These are phyloP conservation scores for Paraphoma chrysanthemicola DNA, from an alignment of 2,329 filamentous ascomycete genomes.

Conservation along the genomic window DNA sequence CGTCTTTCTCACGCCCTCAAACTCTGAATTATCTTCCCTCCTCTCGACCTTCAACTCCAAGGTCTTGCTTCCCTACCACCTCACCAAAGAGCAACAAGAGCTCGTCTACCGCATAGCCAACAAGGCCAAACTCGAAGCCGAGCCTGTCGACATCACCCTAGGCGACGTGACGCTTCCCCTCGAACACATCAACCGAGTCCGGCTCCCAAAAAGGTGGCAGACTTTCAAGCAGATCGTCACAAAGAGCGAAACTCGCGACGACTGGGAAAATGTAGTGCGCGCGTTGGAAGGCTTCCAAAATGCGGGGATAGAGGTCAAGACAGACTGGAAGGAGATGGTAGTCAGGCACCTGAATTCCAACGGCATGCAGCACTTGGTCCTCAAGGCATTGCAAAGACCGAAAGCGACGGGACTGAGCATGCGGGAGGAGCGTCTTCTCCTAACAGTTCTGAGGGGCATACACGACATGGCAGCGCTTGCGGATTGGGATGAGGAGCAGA, in stretches of 20 bases:
- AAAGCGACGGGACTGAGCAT: conserved; percentile 34
- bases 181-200: conserved; percentile 37
- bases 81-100: conserved; percentile 49
- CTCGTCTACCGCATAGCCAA: conserved; percentile 53
- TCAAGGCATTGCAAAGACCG: conserved; percentile 38
- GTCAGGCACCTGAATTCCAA: conserved; percentile 25
- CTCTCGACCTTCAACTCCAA: conserved; percentile 52
- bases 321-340: conserved; percentile 20
- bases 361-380: conserved; percentile 34
- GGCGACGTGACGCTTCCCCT: conserved; percentile 47
- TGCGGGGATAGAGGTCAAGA: conserved; percentile 27
- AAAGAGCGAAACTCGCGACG: conserved; percentile 29
- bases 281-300: conserved; percentile 39
- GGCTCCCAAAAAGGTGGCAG: conserved; percentile 17
- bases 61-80: conserved; percentile 53
- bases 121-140: conserved; percentile 49
- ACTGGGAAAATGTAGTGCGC: conserved; percentile 46
- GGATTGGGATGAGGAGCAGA: conserved; percentile 47
- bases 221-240: conserved; percentile 21
- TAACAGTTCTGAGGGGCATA: conserved; percentile 44
- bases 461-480: conserved; percentile 40
- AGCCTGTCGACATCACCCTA: conserved; percentile 52
- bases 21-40: conserved; percentile 49
- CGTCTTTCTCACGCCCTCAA: conserved; percentile 50
- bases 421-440: conserved; percentile 30